Base-by-base conservation (phyloP, 225 moss, liverwort and hornwort species). In the Pseudisothecium myosuroides region DNA sequence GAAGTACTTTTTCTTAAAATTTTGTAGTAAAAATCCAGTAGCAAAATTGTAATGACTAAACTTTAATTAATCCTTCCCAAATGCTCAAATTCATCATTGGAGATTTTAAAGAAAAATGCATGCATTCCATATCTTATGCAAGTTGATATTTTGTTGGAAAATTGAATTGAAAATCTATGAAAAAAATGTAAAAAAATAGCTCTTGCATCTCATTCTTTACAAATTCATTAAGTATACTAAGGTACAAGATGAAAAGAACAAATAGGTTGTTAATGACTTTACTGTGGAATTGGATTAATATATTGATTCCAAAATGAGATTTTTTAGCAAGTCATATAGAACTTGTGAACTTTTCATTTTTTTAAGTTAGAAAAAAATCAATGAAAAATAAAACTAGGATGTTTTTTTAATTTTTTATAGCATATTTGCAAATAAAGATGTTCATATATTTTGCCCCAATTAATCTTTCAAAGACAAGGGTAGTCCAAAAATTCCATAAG, bases 371-470 rank as follows among this genome's bases (percentile, higher is more conserved):
- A n/a, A n/a, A n/a, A n/a, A n/a, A n/a, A n/a, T n/a, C n/a, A n/a
- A n/a, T n/a, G n/a, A n/a, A n/a, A n/a, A 67, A 7, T 37, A 7
- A 22, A 67, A 68, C 11, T n/a, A 7, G 12, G 7, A 12, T 31
- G 8, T 12, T 21, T n/a, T n/a, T 2, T 4, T 2, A 17, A 2
- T 21, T 3, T 37, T 67, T n/a, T 21, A 68, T 0, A n/a, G 0
- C 22, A 22, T n/a, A 4, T n/a, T 5, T 6, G 12, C 21, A n/a
- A n/a, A n/a, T 14, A 21, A 37, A 66, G 1, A 0, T 1, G 3
- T 3, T 6, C 6, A 11, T 37, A 11, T 20, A 11, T 37, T 11
- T 36, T 20, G 0, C 37, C 16, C 7, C 17, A 32, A 32, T 32
- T 32, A 64, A 17, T 32, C 4, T 7, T 3, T n/a, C 12, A n/a